Base-by-base conservation (phyloP, 1,284 basidiomycete genomes). In the Moesziomyces globuligerus region DNA sequence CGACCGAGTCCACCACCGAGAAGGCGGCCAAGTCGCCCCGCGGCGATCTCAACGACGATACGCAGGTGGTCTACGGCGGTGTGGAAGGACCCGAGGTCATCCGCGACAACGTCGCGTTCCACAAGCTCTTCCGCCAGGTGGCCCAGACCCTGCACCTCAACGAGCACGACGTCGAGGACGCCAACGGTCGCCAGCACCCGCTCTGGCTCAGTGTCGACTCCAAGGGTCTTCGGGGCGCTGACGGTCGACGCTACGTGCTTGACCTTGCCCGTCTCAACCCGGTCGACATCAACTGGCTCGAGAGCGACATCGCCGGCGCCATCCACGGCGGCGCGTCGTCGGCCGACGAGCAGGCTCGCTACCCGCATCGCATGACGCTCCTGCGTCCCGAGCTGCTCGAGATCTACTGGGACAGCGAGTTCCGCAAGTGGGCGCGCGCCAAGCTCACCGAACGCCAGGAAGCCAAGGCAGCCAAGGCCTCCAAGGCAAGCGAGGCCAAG, bases 1-100 rank as follows among this genome's bases (percentile, higher is more conserved):
- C n/a, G n/a, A n/a, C n/a, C n/a, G 85, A 86, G 89, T 76, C 90
- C 90, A 89, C 89, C 85, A 89, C 91, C 69, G 90, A 90, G 55
- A 88, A 90, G 84, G 89, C 90, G 47, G 78, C 85, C 48, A 77
- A 79, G 59, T 32, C 29, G 13, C 29, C 29, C 13, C 29, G 29
- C 17, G 71, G 74, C 32, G 74, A 79, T 65, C 74, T 79, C 42
- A 73, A 79, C 45, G 64, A 82, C 28, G 83, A 84, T 45, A 87
- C 76, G 21, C 76, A 78, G 55, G 76, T 81, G 20, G 70, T 78
- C 41, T 87, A 88, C 80, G 87, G 87, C 51, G 82, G 85, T 57
- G 85, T 86, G 62, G 85, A 86, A 42, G 86, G 87, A 51, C 78
- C 80, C 9, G 79, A 81, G 37, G 69, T 76, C 34, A 80, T 82